Percentiles rank a stretch among this genome's conserved stretches.
These are phyloP conservation scores for Tricholoma sp. DNA, from an alignment of 768 basidiomycete genomes.

Conservation along the genomic window DNA sequence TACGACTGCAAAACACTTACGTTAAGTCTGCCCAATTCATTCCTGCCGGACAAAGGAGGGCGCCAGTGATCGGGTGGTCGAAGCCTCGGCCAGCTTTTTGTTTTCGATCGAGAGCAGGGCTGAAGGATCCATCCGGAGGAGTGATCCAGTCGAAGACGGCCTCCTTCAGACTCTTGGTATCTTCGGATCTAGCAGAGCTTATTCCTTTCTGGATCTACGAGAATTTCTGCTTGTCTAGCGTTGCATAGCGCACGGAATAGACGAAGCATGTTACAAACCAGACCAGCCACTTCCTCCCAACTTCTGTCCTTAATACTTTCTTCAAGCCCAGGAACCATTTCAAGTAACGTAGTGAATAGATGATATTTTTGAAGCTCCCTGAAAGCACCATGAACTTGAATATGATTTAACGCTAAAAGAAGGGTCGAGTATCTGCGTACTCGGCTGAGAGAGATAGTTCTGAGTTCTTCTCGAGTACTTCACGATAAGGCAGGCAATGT, in stretches of 20 bases:
- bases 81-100: background rate
- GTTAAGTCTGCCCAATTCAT: background rate
- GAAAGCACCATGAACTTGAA: background rate
- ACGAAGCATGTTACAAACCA: background rate
- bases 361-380: background rate
- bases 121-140: background rate
- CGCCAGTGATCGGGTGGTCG: background rate
- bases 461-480: background rate
- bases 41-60: background rate
- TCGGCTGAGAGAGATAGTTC: background rate
- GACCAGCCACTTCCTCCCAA: background rate
- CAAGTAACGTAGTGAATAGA: slow-evolving; percentile 5
- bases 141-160: background rate
- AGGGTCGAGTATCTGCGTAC: background rate
- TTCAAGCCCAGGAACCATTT: slow-evolving; percentile 7
- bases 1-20: background rate
- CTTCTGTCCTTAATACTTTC: background rate
- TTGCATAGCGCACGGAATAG: background rate
- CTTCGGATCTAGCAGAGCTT: background rate
- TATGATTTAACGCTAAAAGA: background rate
- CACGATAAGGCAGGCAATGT: background rate
- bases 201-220: background rate
- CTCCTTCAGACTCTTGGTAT: background rate
- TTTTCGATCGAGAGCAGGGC: background rate
- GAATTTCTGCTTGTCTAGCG: too few species aligned